Percentiles rank a stretch among this genome's conserved stretches.
phyloP scores from a whole-genome alignment of 257 asterid genomes.

The Thymus quinquecostatus region DNA sequence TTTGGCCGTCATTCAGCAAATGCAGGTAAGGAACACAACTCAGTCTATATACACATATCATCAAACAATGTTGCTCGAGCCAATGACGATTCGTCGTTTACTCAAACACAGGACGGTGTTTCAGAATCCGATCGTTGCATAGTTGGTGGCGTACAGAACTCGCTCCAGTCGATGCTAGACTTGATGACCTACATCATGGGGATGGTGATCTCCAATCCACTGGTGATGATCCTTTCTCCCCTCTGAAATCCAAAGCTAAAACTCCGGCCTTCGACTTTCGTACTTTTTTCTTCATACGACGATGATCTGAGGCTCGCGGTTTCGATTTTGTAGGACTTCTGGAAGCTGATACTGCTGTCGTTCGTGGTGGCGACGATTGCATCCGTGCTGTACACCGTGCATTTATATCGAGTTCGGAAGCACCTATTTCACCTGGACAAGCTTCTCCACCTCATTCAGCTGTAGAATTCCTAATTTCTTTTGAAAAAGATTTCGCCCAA shows the following conservation, averaged over 20 bases:
- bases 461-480: neutral
- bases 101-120: conserved; percentile 59
- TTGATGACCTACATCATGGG: conserved; percentile 84
- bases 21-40: conserved; percentile 60
- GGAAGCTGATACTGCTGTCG: conserved; percentile 69
- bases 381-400: conserved; percentile 57
- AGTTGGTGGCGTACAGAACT: conserved; percentile 92
- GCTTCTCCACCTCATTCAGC: conserved; percentile 25
- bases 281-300: neutral
- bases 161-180: conserved; percentile 79
- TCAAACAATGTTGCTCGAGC: neutral
- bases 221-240: conserved; percentile 45
- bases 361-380: conserved; percentile 64
- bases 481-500: too few species aligned
- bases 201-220: conserved; percentile 75
- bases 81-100: conserved; percentile 1
- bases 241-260: neutral
- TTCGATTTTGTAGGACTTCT: conserved; percentile 60
- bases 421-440: conserved; percentile 74
- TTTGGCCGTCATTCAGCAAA: conserved; percentile 84
- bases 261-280: too few species aligned
- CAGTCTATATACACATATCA: neutral
- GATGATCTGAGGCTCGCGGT: neutral
- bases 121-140: conserved; percentile 73
- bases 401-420: conserved; percentile 60